Evolutionary conservation across 192 early-diverging fungal genomes (phyloP).

Genomic region (Lunasporangiospora selenospora): DNA sequence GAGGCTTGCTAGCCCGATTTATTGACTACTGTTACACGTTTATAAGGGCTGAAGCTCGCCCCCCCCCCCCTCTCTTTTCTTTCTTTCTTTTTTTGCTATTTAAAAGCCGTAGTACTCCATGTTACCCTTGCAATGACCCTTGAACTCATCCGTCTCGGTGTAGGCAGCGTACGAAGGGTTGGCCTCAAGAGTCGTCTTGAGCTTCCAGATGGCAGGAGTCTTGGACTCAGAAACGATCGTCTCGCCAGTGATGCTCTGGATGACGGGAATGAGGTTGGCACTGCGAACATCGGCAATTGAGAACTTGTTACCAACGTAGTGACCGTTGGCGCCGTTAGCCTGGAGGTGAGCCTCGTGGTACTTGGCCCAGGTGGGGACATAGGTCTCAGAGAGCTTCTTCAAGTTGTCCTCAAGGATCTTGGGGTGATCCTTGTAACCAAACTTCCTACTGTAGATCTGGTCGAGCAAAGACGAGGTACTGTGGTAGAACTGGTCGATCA

Average conservation of each 20-base stretch:
- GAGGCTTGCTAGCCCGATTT: too few species aligned
- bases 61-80: too few species aligned
- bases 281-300: constrained; percentile 51
- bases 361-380: constrained; percentile 12
- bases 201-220: constrained; percentile 24
- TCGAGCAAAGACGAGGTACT: constrained; percentile 3
- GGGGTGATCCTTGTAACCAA: not conserved
- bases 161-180: constrained; percentile 2
- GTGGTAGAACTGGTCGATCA: constrained; percentile 35
- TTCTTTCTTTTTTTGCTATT: too few species aligned
- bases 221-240: constrained; percentile 9
- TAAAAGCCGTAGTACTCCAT: not conserved
- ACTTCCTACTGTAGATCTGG: not conserved
- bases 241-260: constrained; percentile 1
- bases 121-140: constrained; percentile 10
- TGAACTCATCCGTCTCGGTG: constrained; percentile 12
- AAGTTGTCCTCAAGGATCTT: constrained; percentile 12
- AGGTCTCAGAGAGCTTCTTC: constrained; percentile 2
- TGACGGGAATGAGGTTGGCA: not conserved
- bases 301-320: constrained; percentile 56
- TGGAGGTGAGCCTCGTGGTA: constrained; percentile 49
- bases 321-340: constrained; percentile 61
- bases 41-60: too few species aligned
- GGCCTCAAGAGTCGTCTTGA: constrained; percentile 1
- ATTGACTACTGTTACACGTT: too few species aligned